These are phyloP conservation scores for Metschnikowia bowlesiae DNA, from an alignment of 805 yeast species.

Conservation along the genomic window DNA sequence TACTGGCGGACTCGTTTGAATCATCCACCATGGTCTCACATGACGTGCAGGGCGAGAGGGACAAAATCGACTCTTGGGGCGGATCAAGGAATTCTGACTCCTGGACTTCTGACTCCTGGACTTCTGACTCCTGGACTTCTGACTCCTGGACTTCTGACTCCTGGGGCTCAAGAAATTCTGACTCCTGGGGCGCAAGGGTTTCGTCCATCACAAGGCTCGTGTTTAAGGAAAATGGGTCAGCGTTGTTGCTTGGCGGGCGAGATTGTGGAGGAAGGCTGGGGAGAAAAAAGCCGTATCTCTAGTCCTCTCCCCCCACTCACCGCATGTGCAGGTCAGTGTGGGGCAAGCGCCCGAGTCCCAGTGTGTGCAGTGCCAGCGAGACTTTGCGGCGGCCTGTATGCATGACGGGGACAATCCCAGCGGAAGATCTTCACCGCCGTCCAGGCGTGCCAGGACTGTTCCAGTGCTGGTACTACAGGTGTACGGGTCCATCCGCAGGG, in stretches of 20 bases:
- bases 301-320: slow-evolving; percentile 8
- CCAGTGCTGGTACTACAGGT: no score
- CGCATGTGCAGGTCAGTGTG: slow-evolving; percentile 8
- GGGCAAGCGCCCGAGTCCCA: slow-evolving; percentile 2
- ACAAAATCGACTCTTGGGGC: background rate
- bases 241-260: background rate
- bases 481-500: no score
- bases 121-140: no score
- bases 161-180: no score
- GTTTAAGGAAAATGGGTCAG: no score
- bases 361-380: background rate
- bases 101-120: background rate
- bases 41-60: slow-evolving; percentile 16
- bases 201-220: background rate
- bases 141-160: no score
- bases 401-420: background rate
- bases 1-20: no score
- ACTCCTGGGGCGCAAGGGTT: no score
- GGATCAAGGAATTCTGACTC: no score
- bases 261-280: background rate
- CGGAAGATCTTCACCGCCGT: no score
- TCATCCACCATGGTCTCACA: slow-evolving; percentile 4
- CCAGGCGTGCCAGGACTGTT: no score
- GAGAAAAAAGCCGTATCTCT: background rate
- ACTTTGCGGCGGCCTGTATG: background rate